Conservation (phyloP, 352 stramenopile genomes). For the Globisporangium viniferum region DNA sequence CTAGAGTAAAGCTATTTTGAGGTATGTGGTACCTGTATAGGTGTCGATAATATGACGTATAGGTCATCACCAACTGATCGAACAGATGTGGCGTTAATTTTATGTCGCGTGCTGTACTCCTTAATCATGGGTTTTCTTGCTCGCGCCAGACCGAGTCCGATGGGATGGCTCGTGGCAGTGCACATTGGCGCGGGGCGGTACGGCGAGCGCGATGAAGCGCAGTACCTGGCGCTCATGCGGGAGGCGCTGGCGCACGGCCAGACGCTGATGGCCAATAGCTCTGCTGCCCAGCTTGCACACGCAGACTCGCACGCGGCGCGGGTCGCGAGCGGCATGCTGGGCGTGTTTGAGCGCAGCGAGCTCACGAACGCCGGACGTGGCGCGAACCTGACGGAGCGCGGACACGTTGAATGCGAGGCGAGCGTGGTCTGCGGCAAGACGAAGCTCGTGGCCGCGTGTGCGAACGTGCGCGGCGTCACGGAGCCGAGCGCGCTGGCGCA, state of each 20-base stretch:
- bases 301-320: conserved; percentile 19
- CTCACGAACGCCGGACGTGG: conserved; percentile 58
- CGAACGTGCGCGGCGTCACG: conserved; percentile 39
- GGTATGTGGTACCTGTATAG: no score
- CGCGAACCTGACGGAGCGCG: conserved; percentile 48
- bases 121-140: neutral
- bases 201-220: conserved; percentile 25
- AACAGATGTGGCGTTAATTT: neutral
- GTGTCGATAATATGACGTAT: no score
- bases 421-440: conserved; percentile 47
- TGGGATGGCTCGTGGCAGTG: conserved; percentile 58
- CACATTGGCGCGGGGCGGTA: conserved; percentile 60
- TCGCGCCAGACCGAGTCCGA: neutral
- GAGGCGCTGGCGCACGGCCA: conserved; percentile 26
- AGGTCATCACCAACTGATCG: no score
- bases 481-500: conserved; percentile 45
- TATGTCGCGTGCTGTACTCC: neutral
- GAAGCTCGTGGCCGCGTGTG: conserved; percentile 37
- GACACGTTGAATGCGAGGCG: conserved; percentile 54
- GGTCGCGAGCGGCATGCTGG: conserved; percentile 33
- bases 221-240: conserved; percentile 42
- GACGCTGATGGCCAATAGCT: neutral
- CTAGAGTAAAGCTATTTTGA: no score
- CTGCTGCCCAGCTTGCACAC: neutral
- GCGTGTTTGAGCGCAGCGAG: conserved; percentile 41